Conservation (phyloP, 2,329 filamentous ascomycete genomes). For the Xylariaceae sp. region DNA sequence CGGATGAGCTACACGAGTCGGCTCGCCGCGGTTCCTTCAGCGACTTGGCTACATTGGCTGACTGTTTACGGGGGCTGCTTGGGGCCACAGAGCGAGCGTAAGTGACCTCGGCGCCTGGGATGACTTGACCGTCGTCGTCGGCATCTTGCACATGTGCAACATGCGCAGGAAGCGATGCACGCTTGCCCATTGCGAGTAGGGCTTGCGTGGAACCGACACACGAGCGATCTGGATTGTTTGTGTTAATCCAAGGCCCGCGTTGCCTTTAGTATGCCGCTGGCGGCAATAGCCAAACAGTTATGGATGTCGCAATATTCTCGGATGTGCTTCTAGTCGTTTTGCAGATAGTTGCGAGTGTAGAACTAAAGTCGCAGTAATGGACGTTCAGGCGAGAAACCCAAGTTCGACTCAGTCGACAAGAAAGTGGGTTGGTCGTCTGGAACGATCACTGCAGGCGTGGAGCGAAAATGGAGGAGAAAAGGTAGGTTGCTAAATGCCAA, state of each 20-base stretch:
- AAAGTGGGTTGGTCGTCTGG: too few species aligned
- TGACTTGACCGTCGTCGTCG: constrained; percentile 42
- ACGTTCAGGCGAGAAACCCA: too few species aligned
- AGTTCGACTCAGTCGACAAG: too few species aligned
- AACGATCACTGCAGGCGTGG: too few species aligned
- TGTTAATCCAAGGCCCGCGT: constrained; percentile 12
- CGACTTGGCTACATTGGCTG: constrained; percentile 47
- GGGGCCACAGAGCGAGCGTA: constrained; percentile 46
- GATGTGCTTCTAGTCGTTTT: too few species aligned
- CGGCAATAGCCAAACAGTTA: too few species aligned
- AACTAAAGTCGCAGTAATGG: too few species aligned
- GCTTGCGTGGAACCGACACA: background rate
- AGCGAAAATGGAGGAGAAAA: too few species aligned
- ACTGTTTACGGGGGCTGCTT: constrained; percentile 41
- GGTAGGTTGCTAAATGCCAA: background rate
- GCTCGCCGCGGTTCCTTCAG: constrained; percentile 36
- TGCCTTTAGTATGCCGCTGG: constrained; percentile 1
- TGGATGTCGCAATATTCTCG: too few species aligned
- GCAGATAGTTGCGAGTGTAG: too few species aligned
- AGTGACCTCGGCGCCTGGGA: constrained; percentile 32
- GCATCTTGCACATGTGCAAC: constrained; percentile 45
- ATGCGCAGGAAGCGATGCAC: constrained; percentile 28
- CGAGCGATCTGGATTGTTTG: constrained; percentile 16
- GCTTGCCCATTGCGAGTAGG: constrained; percentile 40
- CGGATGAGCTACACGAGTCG: constrained; percentile 36